Conservation (phyloP, 345 rosid genomes). For the Eucalyptus pauciflora region DNA sequence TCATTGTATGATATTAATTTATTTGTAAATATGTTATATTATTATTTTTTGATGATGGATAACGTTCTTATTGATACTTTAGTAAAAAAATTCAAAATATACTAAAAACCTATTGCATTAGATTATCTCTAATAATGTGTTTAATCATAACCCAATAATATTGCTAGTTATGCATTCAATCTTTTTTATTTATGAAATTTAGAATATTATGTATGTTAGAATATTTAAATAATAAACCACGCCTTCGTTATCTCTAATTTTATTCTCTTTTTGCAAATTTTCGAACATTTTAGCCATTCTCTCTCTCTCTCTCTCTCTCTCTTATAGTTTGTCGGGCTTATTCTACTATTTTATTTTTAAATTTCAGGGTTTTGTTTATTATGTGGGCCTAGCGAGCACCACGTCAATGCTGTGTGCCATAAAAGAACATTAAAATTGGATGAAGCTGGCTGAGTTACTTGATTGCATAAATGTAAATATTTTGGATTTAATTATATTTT, state of each 20-base stretch:
- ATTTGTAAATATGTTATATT: neutral
- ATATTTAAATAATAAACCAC: no score
- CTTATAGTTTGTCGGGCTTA: neutral
- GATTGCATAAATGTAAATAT: neutral
- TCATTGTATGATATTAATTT: neutral
- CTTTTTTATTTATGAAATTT: neutral
- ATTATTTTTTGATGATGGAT: neutral
- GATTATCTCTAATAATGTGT: neutral
- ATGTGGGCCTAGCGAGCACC: neutral
- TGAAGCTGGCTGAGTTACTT: neutral
- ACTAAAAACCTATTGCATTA: neutral
- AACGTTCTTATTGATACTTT: neutral
- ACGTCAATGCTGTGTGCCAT: neutral
- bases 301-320: accelerated
- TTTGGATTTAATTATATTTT: neutral
- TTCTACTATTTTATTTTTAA: neutral
- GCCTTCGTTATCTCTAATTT: neutral
- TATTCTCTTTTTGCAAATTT: neutral
- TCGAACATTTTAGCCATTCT: neutral
- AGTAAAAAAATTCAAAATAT: neutral
- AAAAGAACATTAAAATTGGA: neutral
- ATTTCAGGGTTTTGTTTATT: neutral
- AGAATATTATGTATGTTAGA: neutral
- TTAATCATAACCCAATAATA: no score
- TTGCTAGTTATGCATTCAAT: neutral